Evolutionary conservation across 208 protist species (phyloP).

Genomic region (Leishmania major): DNA sequence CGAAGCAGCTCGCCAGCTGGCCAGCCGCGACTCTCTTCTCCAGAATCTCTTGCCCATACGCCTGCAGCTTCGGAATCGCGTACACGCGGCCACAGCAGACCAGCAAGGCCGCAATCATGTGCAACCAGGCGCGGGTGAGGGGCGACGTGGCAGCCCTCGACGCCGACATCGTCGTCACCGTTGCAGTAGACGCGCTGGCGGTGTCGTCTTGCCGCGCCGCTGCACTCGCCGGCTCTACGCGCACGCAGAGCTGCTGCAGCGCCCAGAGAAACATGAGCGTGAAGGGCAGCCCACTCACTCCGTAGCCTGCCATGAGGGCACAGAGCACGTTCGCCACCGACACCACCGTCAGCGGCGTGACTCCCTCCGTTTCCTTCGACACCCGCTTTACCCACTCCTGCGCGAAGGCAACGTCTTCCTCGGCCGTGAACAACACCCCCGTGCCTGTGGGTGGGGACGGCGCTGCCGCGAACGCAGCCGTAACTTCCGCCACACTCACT

Average conservation of each 20-base stretch:
- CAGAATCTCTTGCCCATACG: conserved; percentile 61
- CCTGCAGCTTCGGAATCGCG: conserved; percentile 41
- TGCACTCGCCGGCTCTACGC: conserved; percentile 15
- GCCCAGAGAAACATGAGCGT: conserved; percentile 45
- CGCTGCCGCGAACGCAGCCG: not conserved
- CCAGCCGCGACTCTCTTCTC: conserved; percentile 36
- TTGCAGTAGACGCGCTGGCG: conserved; percentile 8
- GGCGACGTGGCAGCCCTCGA: conserved; percentile 30
- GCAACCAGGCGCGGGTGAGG: conserved; percentile 70
- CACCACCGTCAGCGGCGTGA: conserved; percentile 63
- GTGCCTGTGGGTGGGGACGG: not conserved
- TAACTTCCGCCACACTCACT: not conserved
- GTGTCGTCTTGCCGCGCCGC: conserved; percentile 8
- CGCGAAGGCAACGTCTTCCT: conserved; percentile 52
- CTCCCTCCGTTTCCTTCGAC: conserved; percentile 8
- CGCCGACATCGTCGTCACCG: conserved; percentile 14
- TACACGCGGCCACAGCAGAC: conserved; percentile 47
- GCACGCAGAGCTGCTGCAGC: conserved; percentile 53
- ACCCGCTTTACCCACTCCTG: conserved; percentile 57
- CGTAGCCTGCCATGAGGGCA: conserved; percentile 60
- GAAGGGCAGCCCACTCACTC: conserved; percentile 52
- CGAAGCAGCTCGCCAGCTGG: conserved; percentile 54
- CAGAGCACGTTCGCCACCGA: conserved; percentile 56
- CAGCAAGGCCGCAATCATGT: conserved; percentile 56
- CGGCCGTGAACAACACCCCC: conserved; percentile 42